Evolutionary conservation across 2,329 filamentous ascomycete species (phyloP), one percentile per base, ranked within the genome.

Genomic region (Botrytis deweyae): DNA sequence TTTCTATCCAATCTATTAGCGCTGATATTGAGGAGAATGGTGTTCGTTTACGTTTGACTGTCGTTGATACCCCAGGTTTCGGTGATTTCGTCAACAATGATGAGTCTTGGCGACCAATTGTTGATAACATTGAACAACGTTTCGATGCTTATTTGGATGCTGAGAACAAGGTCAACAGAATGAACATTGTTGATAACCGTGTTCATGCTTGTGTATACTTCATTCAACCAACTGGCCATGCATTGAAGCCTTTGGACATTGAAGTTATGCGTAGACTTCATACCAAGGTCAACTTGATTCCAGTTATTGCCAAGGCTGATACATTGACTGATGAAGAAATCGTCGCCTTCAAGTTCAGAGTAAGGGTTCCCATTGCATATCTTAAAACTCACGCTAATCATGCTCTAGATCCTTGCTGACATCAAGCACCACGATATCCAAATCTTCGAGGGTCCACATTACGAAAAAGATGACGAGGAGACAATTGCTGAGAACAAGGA

Each of bases 71-170:
- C 16, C 96, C 96, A 62, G 96, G 96, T 77, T 99, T 99, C 80
- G 96, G 96, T 81, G 96, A 99, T 86, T 99, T 98, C 82, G 96
- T 99, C 82, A 99, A 99, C 92, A 99, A 99, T 83, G 96, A 98
- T 81, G 96, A 98, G 85, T 99, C 96, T 42, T 99, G 96, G 96
- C 91, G 96, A 82, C 96, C 96, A 73, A 99, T 99, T 85, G 92
- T 98, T 80, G 96, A 99, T 88, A 98, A 98, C 88, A 98, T 99
- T 81, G 96, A 99, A 88, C 94, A 97, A 88, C 93, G 96, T 79
- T 99, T 96, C 82, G 96, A 99, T 85, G 95, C 96, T 72, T 99
- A 98, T 85, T 89, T 99, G 75, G 96, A 99, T 85, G 95, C 96
- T 64, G 96, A 99, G 89, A 99, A 99, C 91, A 99, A 98, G 90